phyloP scores from a whole-genome alignment of 2,329 filamentous ascomycete genomes.

The Botrytis aclada region DNA sequence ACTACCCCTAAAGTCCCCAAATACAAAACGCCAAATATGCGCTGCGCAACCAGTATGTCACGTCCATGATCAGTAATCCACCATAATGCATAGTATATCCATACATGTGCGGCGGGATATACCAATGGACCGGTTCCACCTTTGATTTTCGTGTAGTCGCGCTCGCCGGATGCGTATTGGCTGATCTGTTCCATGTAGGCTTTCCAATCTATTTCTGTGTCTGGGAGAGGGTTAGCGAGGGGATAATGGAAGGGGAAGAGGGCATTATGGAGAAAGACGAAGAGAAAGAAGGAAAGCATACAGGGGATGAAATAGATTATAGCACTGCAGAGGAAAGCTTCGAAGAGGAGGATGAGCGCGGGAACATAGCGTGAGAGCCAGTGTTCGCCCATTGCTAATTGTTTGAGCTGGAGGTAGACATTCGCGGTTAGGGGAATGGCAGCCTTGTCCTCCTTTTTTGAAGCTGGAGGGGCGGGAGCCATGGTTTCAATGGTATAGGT shows the following conservation, averaged over 20 bases:
- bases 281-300: conserved; percentile 19
- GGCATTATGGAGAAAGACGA: too few relatives aligned
- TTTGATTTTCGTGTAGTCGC: conserved; percentile 80
- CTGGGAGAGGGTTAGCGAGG: conserved; percentile 44
- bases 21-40: conserved; percentile 78
- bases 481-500: neutral
- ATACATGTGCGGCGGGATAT: conserved; percentile 91
- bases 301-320: conserved; percentile 36
- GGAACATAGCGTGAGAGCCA: conserved; percentile 33
- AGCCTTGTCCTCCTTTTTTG: neutral
- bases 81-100: conserved; percentile 81
- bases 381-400: conserved; percentile 32
- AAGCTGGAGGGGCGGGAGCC: neutral
- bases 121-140: conserved; percentile 91
- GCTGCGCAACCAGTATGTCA: conserved; percentile 77
- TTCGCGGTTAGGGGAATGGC: conserved; percentile 10
- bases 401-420: conserved; percentile 27
- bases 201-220: conserved; percentile 97
- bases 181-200: conserved; percentile 94
- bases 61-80: conserved; percentile 70
- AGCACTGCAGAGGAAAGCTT: conserved; percentile 33
- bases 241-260: neutral
- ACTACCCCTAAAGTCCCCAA: conserved; percentile 71
- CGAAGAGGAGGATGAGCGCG: conserved; percentile 30
- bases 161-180: conserved; percentile 77